A percentile compares a stretch with the other conserved stretches of the same genome.
Evolutionary conservation across 352 stramenopile genomes (phyloP).

Genomic region (Thalassiosira pacifica): DNA sequence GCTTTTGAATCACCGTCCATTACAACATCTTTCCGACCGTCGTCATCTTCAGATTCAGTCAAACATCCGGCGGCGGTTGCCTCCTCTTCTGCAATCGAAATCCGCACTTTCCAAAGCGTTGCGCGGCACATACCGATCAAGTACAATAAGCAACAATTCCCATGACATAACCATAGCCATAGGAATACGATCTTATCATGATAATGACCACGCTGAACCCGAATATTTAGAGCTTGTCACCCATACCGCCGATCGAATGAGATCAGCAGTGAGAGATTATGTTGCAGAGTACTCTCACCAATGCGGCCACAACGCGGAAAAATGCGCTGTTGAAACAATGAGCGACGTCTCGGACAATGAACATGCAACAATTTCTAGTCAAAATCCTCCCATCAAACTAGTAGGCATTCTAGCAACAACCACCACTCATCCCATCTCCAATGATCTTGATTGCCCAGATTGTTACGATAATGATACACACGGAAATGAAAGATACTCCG

Average conservation of each 20-base stretch:
- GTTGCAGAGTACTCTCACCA: conserved; percentile 22
- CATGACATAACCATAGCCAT: not conserved
- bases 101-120: too few relatives aligned
- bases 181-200: not conserved
- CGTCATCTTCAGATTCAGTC: too few relatives aligned
- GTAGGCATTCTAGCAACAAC: conserved; percentile 71
- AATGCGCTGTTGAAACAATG: not conserved
- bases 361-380: not conserved
- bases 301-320: not conserved
- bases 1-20: not conserved
- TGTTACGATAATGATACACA: conserved; percentile 34
- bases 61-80: too few relatives aligned
- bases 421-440: conserved; percentile 8
- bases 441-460: not conserved
- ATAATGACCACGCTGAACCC: conserved; percentile 21
- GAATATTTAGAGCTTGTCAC: conserved; percentile 56
- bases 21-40: too few relatives aligned
- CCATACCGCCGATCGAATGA: conserved; percentile 49
- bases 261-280: conserved; percentile 41
- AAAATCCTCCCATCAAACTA: conserved; percentile 57
- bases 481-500: conserved; percentile 71
- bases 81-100: too few relatives aligned
- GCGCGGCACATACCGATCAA: not conserved
- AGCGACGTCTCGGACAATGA: not conserved
- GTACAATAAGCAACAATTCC: not conserved